These are phyloP conservation scores for Canariomyces notabilis DNA, from an alignment of 2,329 filamentous ascomycete species.

Conservation along the genomic window DNA sequence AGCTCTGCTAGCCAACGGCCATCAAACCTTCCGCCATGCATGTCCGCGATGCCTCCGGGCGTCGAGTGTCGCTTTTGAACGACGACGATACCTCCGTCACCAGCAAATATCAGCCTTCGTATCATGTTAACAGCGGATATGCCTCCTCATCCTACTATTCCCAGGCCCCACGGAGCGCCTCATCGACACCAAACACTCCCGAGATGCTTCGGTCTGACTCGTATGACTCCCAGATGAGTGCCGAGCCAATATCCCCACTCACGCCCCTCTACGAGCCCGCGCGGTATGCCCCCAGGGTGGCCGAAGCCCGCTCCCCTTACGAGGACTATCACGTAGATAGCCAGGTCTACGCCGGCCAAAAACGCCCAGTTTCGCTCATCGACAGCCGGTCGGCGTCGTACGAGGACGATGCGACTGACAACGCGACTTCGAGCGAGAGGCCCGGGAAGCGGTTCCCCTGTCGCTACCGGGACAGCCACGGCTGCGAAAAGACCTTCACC, in stretches of 20 bases:
- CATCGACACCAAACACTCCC: slow-evolving; percentile 48
- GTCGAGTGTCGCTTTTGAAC: slow-evolving; percentile 56
- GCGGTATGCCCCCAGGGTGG: slow-evolving; percentile 7
- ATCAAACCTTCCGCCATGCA: slow-evolving; percentile 41
- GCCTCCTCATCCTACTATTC: slow-evolving; percentile 20
- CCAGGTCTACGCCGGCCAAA: slow-evolving; percentile 31
- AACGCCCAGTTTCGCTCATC: slow-evolving; percentile 39
- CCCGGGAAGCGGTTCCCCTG: slow-evolving; percentile 67
- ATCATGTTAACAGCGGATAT: slow-evolving; percentile 26
- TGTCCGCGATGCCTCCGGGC: slow-evolving; percentile 51
- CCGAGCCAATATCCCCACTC: slow-evolving; percentile 50
- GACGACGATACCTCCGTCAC: slow-evolving; percentile 39
- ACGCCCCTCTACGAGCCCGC: slow-evolving; percentile 43
- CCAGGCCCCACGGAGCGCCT: slow-evolving; percentile 35
- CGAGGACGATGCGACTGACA: slow-evolving; percentile 44
- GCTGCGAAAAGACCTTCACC: slow-evolving; percentile 75
- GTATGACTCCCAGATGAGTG: slow-evolving; percentile 55
- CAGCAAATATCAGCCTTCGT: slow-evolving; percentile 25
- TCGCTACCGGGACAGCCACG: slow-evolving; percentile 64
- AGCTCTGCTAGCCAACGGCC: background rate
- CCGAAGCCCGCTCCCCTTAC: slow-evolving; percentile 28
- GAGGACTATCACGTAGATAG: slow-evolving; percentile 34
- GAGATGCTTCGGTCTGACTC: slow-evolving; percentile 57
- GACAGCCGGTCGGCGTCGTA: slow-evolving; percentile 46
- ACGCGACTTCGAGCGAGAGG: slow-evolving; percentile 38